Evolutionary conservation across 2,329 filamentous ascomycete genomes (phyloP).

Genomic region (Elsinoe ampelina): DNA sequence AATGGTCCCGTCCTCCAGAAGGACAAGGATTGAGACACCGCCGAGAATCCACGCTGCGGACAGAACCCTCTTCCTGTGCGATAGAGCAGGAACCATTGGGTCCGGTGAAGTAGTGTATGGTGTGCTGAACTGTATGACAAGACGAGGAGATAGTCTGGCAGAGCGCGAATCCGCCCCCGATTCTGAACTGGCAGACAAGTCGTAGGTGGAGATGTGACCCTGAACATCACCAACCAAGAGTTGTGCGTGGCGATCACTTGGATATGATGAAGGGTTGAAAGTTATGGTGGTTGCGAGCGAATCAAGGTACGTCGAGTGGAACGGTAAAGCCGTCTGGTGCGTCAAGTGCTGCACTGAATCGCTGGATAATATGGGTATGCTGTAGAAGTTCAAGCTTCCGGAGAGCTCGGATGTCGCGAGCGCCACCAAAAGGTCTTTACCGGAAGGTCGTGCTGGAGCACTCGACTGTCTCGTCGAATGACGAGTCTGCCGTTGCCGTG

Average conservation of each 20-base stretch:
- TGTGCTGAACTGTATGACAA: slow-evolving; percentile 18
- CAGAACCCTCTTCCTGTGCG: slow-evolving; percentile 36
- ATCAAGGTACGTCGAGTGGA: slow-evolving; percentile 39
- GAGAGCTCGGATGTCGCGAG: slow-evolving; percentile 28
- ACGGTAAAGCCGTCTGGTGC: slow-evolving; percentile 26
- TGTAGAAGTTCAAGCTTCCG: slow-evolving; percentile 33
- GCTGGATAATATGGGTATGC: slow-evolving; percentile 26
- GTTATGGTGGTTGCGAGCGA: slow-evolving; percentile 42
- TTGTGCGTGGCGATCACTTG: slow-evolving; percentile 44
- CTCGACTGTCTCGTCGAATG: neutral
- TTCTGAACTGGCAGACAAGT: slow-evolving; percentile 27
- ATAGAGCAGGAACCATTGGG: slow-evolving; percentile 21
- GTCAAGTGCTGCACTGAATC: neutral
- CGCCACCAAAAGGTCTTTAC: slow-evolving; percentile 31
- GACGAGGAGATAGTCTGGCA: slow-evolving; percentile 14
- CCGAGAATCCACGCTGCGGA: slow-evolving; percentile 40
- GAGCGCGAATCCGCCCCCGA: slow-evolving; percentile 22
- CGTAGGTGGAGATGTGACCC: slow-evolving; percentile 47
- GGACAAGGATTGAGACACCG: slow-evolving; percentile 37
- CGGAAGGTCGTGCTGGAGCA: neutral
- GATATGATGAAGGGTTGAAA: slow-evolving; percentile 47
- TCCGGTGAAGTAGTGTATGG: slow-evolving; percentile 19
- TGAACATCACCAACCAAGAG: slow-evolving; percentile 42
- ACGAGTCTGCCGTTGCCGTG: slow-evolving; percentile 8
- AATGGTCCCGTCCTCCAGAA: slow-evolving; percentile 39